A percentile compares a stretch with the other conserved stretches of the same genome.
Conservation (phyloP, 495 filamentous ascomycete genomes). For the Choiromyces venosus region DNA sequence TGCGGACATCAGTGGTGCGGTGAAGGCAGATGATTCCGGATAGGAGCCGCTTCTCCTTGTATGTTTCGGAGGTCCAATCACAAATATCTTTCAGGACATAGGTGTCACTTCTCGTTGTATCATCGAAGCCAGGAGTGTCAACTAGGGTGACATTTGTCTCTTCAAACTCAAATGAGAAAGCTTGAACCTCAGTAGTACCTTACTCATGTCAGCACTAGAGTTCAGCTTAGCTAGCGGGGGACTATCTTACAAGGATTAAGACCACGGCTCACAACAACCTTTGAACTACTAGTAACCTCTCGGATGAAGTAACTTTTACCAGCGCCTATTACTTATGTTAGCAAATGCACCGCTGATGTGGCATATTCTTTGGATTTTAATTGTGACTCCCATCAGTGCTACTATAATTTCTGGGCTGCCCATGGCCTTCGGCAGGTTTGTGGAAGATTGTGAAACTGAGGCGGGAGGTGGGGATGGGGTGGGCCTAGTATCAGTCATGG, state of each 20-base stretch:
- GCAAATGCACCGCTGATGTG: neutral
- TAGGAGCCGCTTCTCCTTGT: slow-evolving; percentile 33
- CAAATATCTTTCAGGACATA: slow-evolving; percentile 46
- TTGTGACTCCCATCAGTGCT: slow-evolving; percentile 47
- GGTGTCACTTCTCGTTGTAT: slow-evolving; percentile 45
- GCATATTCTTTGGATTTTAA: neutral
- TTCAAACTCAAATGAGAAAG: slow-evolving; percentile 16
- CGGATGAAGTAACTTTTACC: slow-evolving; percentile 48
- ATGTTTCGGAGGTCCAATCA: slow-evolving; percentile 37
- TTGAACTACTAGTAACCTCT: slow-evolving; percentile 22
- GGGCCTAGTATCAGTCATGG: neutral
- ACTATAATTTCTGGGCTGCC: slow-evolving; percentile 24
- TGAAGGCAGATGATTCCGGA: slow-evolving; percentile 49
- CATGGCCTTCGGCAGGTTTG: neutral
- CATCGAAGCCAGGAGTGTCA: slow-evolving; percentile 53
- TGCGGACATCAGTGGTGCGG: slow-evolving; percentile 45
- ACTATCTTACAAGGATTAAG: slow-evolving; percentile 27
- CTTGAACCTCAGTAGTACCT: slow-evolving; percentile 30
- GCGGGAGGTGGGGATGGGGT: neutral
- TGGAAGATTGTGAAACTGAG: neutral
- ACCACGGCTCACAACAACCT: slow-evolving; percentile 28
- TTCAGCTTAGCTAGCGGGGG: neutral
- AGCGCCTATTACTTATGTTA: slow-evolving; percentile 25
- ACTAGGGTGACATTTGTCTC: slow-evolving; percentile 43
- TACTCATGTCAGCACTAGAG: neutral